phyloP scores from a whole-genome alignment of 345 rosid species.

The Heritiera littoralis region DNA sequence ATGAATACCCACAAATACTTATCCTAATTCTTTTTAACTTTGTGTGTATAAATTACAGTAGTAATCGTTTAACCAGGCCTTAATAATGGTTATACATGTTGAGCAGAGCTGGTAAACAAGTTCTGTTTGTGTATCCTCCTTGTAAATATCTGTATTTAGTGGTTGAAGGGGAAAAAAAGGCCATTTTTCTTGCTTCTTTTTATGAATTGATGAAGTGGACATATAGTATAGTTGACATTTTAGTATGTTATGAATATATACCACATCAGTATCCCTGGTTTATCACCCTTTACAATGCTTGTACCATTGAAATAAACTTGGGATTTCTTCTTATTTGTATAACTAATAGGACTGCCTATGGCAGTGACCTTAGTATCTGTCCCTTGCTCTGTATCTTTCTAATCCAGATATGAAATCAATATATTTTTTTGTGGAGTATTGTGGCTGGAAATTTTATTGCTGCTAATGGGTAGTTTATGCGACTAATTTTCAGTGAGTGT shows the following conservation, averaged over 20 bases:
- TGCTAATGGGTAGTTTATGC: not conserved
- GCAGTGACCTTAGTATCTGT: not conserved
- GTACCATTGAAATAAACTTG: not conserved
- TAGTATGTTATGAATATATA: not conserved
- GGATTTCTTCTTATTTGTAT: not conserved
- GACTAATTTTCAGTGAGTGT: slow-evolving; percentile 48
- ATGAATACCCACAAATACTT: not conserved
- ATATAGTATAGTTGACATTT: not conserved
- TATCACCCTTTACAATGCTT: not conserved
- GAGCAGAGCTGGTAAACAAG: not conserved
- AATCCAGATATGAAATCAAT: not conserved
- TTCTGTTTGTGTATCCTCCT: too few relatives aligned
- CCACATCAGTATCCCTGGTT: not conserved
- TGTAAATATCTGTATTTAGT: too few relatives aligned
- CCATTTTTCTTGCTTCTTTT: too few relatives aligned
- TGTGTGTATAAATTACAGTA: not conserved
- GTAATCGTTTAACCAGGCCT: not conserved
- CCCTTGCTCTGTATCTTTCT: slow-evolving; percentile 1
- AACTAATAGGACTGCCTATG: not conserved
- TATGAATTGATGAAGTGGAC: not conserved
- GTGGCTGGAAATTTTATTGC: not conserved
- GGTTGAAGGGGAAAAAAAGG: too few relatives aligned
- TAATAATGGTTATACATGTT: not conserved
- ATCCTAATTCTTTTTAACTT: not conserved
- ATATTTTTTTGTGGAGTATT: not conserved